Conservation (phyloP, 1,284 basidiomycete genomes). For the Austroboletus niveus region DNA sequence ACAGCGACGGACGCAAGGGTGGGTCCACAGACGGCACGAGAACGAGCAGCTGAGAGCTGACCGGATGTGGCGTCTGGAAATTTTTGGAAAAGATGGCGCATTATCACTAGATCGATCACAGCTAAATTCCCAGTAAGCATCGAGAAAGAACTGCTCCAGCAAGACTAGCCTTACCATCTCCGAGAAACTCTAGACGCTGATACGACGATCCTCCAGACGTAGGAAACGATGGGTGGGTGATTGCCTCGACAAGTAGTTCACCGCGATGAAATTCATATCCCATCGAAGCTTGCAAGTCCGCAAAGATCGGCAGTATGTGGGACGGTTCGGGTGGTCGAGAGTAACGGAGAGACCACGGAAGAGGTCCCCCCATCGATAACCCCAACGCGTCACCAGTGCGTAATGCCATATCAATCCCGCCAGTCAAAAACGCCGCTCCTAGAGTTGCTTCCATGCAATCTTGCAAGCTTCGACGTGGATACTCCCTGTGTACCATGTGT, state of each 20-base stretch:
- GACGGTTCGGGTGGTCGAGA: constrained; percentile 30
- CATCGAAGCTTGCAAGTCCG: constrained; percentile 56
- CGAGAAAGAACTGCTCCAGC: neutral
- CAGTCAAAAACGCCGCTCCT: constrained; percentile 69
- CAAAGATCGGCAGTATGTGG: constrained; percentile 48
- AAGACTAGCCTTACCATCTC: constrained; percentile 60
- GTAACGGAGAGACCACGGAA: constrained; percentile 62
- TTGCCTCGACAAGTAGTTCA: constrained; percentile 66
- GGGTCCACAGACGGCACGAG: constrained; percentile 70
- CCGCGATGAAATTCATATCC: constrained; percentile 70
- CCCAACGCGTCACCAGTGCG: constrained; percentile 62
- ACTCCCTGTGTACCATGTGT: constrained; percentile 34
- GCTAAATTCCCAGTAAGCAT: constrained; percentile 41
- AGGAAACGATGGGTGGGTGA: constrained; percentile 78
- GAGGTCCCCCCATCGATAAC: constrained; percentile 65
- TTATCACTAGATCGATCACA: constrained; percentile 72
- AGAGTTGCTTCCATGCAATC: constrained; percentile 84
- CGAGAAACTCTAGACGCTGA: constrained; percentile 82
- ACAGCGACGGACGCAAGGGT: constrained; percentile 71
- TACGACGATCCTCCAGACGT: constrained; percentile 61
- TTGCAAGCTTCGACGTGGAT: constrained; percentile 70
- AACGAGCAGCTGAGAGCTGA: constrained; percentile 68
- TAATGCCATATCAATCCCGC: constrained; percentile 68
- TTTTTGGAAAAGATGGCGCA: constrained; percentile 68
- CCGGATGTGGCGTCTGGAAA: constrained; percentile 72